Percentiles rank a stretch among this genome's conserved stretches.
Evolutionary conservation across 1,284 basidiomycete species (phyloP).

Genomic region (Tilletia indica): DNA sequence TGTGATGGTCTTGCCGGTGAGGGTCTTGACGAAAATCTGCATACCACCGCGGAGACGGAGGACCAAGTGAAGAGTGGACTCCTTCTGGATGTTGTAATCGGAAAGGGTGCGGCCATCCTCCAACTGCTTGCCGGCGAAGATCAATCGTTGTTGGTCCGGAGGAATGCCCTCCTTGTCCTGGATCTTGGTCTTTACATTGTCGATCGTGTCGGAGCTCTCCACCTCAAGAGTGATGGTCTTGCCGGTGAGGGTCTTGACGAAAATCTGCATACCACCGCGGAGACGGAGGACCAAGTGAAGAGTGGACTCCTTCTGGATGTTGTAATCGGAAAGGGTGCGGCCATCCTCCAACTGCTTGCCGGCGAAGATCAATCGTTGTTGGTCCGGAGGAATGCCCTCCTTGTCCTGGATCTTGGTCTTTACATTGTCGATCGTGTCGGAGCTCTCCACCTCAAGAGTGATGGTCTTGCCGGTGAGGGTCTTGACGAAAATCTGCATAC

Average conservation of each 20-base stretch:
- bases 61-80: slow-evolving; percentile 89
- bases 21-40: slow-evolving; percentile 61
- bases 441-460: slow-evolving; percentile 82
- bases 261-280: slow-evolving; percentile 29
- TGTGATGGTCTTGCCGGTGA: slow-evolving; percentile 98
- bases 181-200: slow-evolving; percentile 65
- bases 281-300: slow-evolving; percentile 87
- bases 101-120: slow-evolving; percentile 57
- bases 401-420: slow-evolving; percentile 55
- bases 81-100: slow-evolving; percentile 31
- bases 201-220: slow-evolving; percentile 85
- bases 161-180: slow-evolving; percentile 57
- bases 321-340: slow-evolving; percentile 58
- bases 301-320: slow-evolving; percentile 98
- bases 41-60: slow-evolving; percentile 62
- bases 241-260: slow-evolving; percentile 76
- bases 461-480: slow-evolving; percentile 97
- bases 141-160: slow-evolving; percentile 55
- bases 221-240: slow-evolving; percentile 95
- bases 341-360: slow-evolving; percentile 82
- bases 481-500: slow-evolving; percentile 51
- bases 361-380: slow-evolving; percentile 85
- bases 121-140: slow-evolving; percentile 97
- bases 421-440: slow-evolving; percentile 90
- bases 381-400: slow-evolving; percentile 58